These are phyloP conservation scores for Chiua sp. DNA, from an alignment of 1,284 basidiomycete species.

Conservation along the genomic window DNA sequence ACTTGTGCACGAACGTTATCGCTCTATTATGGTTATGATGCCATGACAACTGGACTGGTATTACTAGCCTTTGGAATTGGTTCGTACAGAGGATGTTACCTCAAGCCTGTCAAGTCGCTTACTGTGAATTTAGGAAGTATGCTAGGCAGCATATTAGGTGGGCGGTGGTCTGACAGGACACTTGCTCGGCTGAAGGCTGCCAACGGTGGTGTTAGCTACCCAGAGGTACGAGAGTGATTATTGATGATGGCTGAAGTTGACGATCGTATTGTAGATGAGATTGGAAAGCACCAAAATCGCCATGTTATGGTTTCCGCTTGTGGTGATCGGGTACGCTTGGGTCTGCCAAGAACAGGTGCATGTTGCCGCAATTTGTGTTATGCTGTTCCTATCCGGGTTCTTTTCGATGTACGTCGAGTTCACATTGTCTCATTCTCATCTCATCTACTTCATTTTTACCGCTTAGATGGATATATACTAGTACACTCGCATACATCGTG, in stretches of 20 bases:
- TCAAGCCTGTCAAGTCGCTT: neutral
- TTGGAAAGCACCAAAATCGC: conserved; percentile 68
- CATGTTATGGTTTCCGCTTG: conserved; percentile 59
- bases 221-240: conserved; percentile 60
- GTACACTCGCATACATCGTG: conserved; percentile 77
- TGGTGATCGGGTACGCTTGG: conserved; percentile 80
- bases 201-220: conserved; percentile 66
- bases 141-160: conserved; percentile 75
- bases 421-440: neutral
- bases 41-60: conserved; percentile 80
- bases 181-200: conserved; percentile 61
- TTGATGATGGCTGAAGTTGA: neutral
- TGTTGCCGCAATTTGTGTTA: conserved; percentile 66
- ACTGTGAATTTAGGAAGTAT: conserved; percentile 55
- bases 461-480: conserved; percentile 77
- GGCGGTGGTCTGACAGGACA: conserved; percentile 76
- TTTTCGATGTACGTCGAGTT: conserved; percentile 62
- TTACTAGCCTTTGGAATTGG: conserved; percentile 78
- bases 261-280: conserved; percentile 62
- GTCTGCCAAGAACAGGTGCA: conserved; percentile 68
- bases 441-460: conserved; percentile 10
- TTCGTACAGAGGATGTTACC: conserved; percentile 30
- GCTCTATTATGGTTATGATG: conserved; percentile 68
- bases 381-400: conserved; percentile 73
- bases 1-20: conserved; percentile 75